These are phyloP conservation scores for Naegleria fowleri DNA, from an alignment of 208 protist species.

Conservation along the genomic window DNA sequence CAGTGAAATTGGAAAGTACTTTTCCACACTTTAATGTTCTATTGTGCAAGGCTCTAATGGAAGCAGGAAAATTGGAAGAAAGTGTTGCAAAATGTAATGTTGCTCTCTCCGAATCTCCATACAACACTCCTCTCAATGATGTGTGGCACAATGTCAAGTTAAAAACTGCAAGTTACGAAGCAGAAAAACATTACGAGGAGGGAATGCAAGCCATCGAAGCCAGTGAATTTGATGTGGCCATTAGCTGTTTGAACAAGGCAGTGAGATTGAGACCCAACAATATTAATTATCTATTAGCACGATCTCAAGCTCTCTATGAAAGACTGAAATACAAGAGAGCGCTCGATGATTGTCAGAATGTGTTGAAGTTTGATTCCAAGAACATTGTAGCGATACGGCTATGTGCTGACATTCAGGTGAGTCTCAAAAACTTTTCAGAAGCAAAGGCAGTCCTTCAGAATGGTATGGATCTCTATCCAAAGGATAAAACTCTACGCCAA, in stretches of 20 bases:
- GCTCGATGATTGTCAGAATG: not conserved
- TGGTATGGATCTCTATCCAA: not conserved
- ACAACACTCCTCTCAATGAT: not conserved
- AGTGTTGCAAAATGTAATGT: not conserved
- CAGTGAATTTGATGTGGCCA: not conserved
- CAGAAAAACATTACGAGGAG: not conserved
- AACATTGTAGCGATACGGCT: not conserved
- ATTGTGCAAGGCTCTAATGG: not conserved
- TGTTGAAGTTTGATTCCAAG: not conserved
- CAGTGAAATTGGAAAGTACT: not conserved
- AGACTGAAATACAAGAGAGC: not conserved
- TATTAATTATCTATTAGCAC: not conserved
- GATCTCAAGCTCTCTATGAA: not conserved
- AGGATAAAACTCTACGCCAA: not conserved
- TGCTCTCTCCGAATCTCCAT: not conserved
- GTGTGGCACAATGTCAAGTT: not conserved
- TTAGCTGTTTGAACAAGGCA: not conserved
- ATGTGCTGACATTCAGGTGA: not conserved
- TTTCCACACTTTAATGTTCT: conserved; percentile 19
- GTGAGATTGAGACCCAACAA: not conserved
- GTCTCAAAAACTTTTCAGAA: not conserved
- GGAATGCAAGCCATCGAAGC: not conserved
- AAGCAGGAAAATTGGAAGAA: not conserved
- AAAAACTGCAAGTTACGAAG: not conserved
- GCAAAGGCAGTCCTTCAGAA: not conserved